A percentile compares a stretch with the other conserved stretches of the same genome.
phyloP scores from a whole-genome alignment of 2,329 filamentous ascomycete genomes.

The Fusarium secorum region DNA sequence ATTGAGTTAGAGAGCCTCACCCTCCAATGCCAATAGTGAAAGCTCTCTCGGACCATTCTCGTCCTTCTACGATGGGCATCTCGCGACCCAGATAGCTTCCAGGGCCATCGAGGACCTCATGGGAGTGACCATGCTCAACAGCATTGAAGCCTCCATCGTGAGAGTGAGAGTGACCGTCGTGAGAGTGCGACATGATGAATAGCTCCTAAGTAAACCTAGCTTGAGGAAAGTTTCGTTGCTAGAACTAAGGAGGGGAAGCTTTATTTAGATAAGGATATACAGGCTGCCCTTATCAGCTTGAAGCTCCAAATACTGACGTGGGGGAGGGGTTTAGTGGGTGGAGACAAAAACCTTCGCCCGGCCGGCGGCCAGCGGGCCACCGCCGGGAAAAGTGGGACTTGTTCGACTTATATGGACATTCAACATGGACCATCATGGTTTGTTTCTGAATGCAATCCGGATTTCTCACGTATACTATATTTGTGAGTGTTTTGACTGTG shows the following conservation, averaged over 20 bases:
- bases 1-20: conserved; percentile 57
- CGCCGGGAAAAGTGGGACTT: conserved; percentile 15
- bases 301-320: conserved; percentile 20
- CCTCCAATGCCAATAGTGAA: conserved; percentile 99
- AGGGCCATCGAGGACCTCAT: conserved; percentile 93
- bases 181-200: conserved; percentile 55
- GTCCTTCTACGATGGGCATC: conserved; percentile 90
- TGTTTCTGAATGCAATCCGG: background rate
- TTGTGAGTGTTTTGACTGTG: rapidly evolving
- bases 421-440: background rate
- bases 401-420: background rate
- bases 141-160: conserved; percentile 60
- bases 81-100: conserved; percentile 90
- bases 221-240: background rate
- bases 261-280: conserved; percentile 5
- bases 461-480: too few relatives aligned
- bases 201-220: background rate
- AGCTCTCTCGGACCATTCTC: conserved; percentile 86
- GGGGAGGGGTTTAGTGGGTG: conserved; percentile 20
- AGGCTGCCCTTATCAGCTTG: conserved; percentile 25
- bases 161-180: conserved; percentile 68
- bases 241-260: conserved; percentile 10
- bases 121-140: conserved; percentile 88
- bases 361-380: conserved; percentile 5
- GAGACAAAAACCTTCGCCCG: background rate